Base-by-base conservation (phyloP, 306 rosid species). In the Mimosa bimucronata region DNA sequence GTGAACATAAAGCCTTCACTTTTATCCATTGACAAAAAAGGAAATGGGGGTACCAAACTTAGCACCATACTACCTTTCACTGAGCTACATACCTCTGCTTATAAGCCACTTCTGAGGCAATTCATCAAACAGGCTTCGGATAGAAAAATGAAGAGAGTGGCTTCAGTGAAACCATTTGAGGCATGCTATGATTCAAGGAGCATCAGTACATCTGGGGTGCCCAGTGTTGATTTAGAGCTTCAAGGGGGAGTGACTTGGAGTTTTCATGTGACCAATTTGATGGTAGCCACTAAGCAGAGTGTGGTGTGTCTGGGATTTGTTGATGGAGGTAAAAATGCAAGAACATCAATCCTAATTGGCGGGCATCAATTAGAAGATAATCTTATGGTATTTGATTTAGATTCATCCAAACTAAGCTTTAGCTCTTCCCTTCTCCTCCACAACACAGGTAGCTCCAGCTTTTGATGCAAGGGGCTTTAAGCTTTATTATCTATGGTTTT, bases 281-380 rank as follows among this genome's bases (percentile, higher is more conserved):
- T 85, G 85, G 87, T 88, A 30, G 79, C n/a, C n/a, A 71, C 64
- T 2, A 80, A 67, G 66, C 30, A 81, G 26, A 75, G 85, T 55
- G 87, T 83, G 6, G 45, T 75, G 31, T 88, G 89, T 14, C 34
- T 85, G n/a, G 89, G 79, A 58, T 76, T 83, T 81, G 81, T 88
- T 30, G 79, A 78, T 78, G 88, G 85, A 68, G 81, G n/a, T n/a
- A n/a, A n/a, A n/a, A n/a, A n/a, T n/a, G n/a, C n/a, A n/a, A n/a
- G 88, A 2, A 73, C 64, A 18, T 65, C 87, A 34, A 76, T 80
- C 72, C 67, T 84, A 16, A 65, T 84, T 55, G 84, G 87, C 13
- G 76, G 76, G 42, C 76, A 84, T 64, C 87, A 83, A 10, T 45
- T 84, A 61, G 82, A 44, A 45, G 64, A 84, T 3, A 71, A 80